Evolutionary conservation across 2,329 filamentous ascomycete genomes (phyloP), one percentile per base, ranked within the genome.

Genomic region (Sporothrix schenckii): DNA sequence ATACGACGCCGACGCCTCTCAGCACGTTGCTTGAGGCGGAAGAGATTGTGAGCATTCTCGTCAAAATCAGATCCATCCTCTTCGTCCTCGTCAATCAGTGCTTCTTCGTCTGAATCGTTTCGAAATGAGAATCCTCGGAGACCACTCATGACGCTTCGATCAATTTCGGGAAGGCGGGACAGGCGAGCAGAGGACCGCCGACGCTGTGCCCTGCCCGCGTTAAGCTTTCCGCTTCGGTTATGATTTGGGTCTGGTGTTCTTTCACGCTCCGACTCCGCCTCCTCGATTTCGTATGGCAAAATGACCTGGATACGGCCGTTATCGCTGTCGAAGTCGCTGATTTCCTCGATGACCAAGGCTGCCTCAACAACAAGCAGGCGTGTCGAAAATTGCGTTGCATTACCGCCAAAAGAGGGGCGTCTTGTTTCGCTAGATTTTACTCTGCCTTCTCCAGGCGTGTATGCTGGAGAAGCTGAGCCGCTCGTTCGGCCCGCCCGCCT

Each of bases 51-150:
- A 9, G 78, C 78, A 11, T 78, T 77, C 65, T 83, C 80, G 52
- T 81, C 80, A 5, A 78, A 71, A 66, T 83, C 81, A 6, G 77
- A 76, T 1, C 30, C 66, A 9, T 70, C 56, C 9, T 61, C 72
- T 58, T 78, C 77, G 16, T 77, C 76, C n/a, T 76, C 77, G 41
- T 83, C 80, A 34, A 80, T 79, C 4, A 78, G 71, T 50, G 82
- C 81, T 14, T 78, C 77, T n/a, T 78, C 76, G 24, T 76, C 77
- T 9, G 70, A 69, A 3, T 66, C 67, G n/a, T 41, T 39, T 69
- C 79, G 80, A 76, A 83, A 84, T 63, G 81, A 81, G 68, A 86
- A 82, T 49, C 83, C 82, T 47, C 76, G 76, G 60, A 86, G 78
- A 49, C 82, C 80, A 41, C 78, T 79, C 76, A 84, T 79, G 75